Base-by-base conservation (phyloP, 106 monocot species). In the Iris macrosiphon region DNA sequence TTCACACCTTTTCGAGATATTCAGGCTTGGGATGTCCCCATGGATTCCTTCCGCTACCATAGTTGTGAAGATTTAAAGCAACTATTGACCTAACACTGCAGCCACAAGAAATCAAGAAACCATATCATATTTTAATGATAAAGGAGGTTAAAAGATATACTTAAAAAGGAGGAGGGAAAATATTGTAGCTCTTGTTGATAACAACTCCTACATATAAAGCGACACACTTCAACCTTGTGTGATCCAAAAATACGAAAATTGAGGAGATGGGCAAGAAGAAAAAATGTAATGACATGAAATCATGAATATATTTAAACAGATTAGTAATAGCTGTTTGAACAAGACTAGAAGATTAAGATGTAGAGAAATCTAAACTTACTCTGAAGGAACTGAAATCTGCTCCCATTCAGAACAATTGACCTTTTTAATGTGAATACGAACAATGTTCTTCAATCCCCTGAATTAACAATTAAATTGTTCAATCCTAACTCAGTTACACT, bases 11-110 rank as follows among this genome's bases (percentile, higher is more conserved):
- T 47, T 72, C 68, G 33, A 82, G 66, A 55, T 88, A 88, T 39
- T 79, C 78, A 72, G 82, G 78, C 48, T 67, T 82, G 13, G 70
- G 75, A 69, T 69, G 52, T 47, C 87, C 87, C 87, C 87, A 88
- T n/a, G 87, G 87, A 79, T 88, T 67, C 33, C 75, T 78, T 69
- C 88, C 88, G 79, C 88, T 76, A 55, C 68, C 82, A 45, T 88
- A 88, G 38, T 62, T 88, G 59, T 75, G 72, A 52, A 88, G 79
- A 66, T 88, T 88, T 55, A 88, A 64, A 35, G 71, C 75, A 39
- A 88, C 82, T 24, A 88, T 62, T 44, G 88, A 75, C 63, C 88
- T 54, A 31, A 70, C 71, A 57, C 80, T 80, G 80, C 66, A 75
- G 4, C 27, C 9, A 52, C 20, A 28, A 42, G 10, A 35, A 10